Base-by-base conservation (phyloP, 1,284 basidiomycete genomes). In the Heterobasidion occidentale region DNA sequence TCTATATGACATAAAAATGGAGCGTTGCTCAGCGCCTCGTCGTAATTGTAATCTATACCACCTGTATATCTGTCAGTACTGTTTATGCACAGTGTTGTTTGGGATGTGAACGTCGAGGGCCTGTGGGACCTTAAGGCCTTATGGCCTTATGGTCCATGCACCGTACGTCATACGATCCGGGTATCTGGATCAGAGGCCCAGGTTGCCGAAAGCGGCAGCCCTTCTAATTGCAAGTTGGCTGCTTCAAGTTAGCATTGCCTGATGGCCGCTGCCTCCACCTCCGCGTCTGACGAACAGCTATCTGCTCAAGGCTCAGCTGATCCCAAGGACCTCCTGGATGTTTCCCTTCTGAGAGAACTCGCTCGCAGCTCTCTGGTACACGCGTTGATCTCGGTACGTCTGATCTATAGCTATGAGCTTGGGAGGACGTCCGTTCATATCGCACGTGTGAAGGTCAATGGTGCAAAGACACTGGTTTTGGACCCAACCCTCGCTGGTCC, bases 391-490 rank as follows among this genome's bases (percentile, higher is more conserved):
- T 87, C 91, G 51, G 92, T 89, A 63, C 55, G 86, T 35, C 27
- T 9, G 15, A 27, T 70, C 6, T 36, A 38, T 53, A 14, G 35
- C 11, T 45, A 17, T 51, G 55, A 42, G 6, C 49, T 49, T 46
- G 49, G 46, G 46, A 53, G 20, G 52, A 17, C 9, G 48, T 15
- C 33, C 20, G 27, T 45, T 45, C 17, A 44, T 20, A 49, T 47
- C 34, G 44, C 54, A 34, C 44, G 36, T 52, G 58, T 54, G n/a
- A 56, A 94, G 90, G 90, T 98, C 6, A 91, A 90, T 71, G 95
- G 94, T 9, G 86, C 91, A 52, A 99, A 99, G 77, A 99, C 96
- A 1, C 84, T 99, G 45, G 91, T 98, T 36, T 80, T 99, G 4
- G 94, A 98, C 64, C 78, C 91, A 1, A 79, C 85, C 2, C 74